A percentile compares a stretch with the other conserved stretches of the same genome.
These are phyloP conservation scores for Cryptomeria japonica DNA, from an alignment of 75 land plant genomes.

Conservation along the genomic window DNA sequence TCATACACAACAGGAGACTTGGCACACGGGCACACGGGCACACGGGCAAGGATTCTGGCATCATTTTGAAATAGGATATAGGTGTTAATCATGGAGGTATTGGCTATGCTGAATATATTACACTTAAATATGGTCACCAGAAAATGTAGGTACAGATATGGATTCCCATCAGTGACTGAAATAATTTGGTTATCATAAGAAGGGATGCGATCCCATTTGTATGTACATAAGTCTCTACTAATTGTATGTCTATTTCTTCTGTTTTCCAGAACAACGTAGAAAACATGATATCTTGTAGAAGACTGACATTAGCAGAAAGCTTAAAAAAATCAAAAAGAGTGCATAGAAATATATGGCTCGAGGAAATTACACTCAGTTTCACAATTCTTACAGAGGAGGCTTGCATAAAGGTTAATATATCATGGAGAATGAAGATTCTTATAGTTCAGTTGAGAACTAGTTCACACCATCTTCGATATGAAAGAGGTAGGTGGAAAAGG, in stretches of 20 bases:
- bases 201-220: not conserved
- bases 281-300: not conserved
- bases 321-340: not conserved
- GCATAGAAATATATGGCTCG: not conserved
- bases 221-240: not conserved
- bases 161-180: not conserved
- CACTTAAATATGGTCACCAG: not conserved
- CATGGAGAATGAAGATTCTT: too few species aligned
- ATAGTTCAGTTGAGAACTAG: too few species aligned
- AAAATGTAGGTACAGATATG: not conserved
- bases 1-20: not conserved
- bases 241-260: not conserved
- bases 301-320: not conserved
- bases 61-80: not conserved
- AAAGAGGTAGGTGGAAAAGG: too few species aligned
- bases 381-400: not conserved
- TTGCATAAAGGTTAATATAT: too few species aligned
- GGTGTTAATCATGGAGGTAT: not conserved
- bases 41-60: not conserved
- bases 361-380: not conserved
- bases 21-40: too few species aligned
- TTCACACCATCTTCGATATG: too few species aligned
- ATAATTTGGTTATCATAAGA: not conserved
- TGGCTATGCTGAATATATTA: not conserved
- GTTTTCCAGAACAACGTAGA: not conserved